Conservation (phyloP, 805 yeast genomes). For the Cyberlindnera euphorbiiphila region DNA sequence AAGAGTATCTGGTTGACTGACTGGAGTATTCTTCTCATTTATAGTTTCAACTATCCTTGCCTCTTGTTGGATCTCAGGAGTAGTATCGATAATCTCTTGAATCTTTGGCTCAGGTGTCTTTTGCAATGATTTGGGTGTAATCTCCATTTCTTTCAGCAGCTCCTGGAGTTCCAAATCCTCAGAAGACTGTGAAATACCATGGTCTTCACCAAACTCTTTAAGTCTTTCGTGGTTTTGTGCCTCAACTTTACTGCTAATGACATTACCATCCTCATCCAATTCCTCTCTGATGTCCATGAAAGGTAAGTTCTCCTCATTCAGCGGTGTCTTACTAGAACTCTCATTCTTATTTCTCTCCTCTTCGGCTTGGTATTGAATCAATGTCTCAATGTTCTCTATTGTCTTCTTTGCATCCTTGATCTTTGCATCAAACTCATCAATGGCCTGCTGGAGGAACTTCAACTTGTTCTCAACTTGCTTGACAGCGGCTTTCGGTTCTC, state of each 20-base stretch:
- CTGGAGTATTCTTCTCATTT: too few species aligned
- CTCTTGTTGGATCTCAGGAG: neutral
- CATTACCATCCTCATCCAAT: constrained; percentile 78
- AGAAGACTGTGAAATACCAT: constrained; percentile 6
- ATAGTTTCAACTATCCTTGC: too few species aligned
- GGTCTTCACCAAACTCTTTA: constrained; percentile 22
- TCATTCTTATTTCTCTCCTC: constrained; percentile 6
- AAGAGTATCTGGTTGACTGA: constrained; percentile 6
- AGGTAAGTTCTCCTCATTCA: constrained; percentile 50
- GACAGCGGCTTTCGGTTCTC: constrained; percentile 29
- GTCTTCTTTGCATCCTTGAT: constrained; percentile 38
- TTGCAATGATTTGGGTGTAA: constrained; percentile 8
- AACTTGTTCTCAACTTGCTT: constrained; percentile 29
- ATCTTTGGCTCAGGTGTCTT: constrained; percentile 9
- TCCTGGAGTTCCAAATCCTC: constrained; percentile 31
- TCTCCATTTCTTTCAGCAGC: constrained; percentile 26
- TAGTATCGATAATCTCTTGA: constrained; percentile 10
- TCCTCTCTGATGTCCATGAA: constrained; percentile 82
- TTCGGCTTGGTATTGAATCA: constrained; percentile 18
- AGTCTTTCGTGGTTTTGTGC: constrained; percentile 33
- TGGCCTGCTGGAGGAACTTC: constrained; percentile 33
- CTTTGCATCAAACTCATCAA: constrained; percentile 36
- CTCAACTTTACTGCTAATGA: constrained; percentile 43
- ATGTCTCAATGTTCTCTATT: constrained; percentile 27
- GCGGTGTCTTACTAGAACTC: too few species aligned